Base-by-base conservation (phyloP, 2,329 filamentous ascomycete genomes). In the Ustulina deusta region DNA sequence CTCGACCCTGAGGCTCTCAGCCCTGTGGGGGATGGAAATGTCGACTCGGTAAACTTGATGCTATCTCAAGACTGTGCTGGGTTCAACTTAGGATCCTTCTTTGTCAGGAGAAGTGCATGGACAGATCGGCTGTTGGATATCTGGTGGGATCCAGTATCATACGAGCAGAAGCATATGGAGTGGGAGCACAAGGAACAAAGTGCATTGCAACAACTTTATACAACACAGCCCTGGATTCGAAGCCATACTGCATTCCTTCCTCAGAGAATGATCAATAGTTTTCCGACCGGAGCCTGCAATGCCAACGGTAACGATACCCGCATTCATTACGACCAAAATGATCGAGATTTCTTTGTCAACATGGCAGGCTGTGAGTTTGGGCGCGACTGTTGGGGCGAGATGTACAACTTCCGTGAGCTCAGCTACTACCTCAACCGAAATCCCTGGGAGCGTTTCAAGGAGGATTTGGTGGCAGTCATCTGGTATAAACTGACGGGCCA, bases 111-210 rank as follows among this genome's bases (percentile, higher is more conserved):
- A 68, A 93, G 93, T 75, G 84, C 89, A 29, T 99, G 94, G 93
- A 93, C 94, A 0, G 95, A 98, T 75, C 91, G 93, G 4, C 83
- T 99, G 20, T 87, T 99, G 40, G 96, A 99, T 77, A 87, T 97
- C 60, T 99, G 96, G 96, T 99, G 96, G 96, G 96, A 99, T 76
- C 96, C 96, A 0, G 94, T 98, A 34, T 89, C 91, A 65, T 99
- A 99, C 79, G 96, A 99, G 81, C 96, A 99, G 81, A 97, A 94
- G 78, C 96, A 99, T 79, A 97, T 97, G 94, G 89, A 96, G 70
- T 99, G 96, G 96, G 94, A 96, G 77, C 96, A 99, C 84, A 98
- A 98, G 79, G 96, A 99, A 80, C 96, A 99, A 81, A 94, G 98
- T 77, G 93, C 94, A 1, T 83, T 99, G 48, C 94, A 97, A 81